Evolutionary conservation across 306 rosid species (phyloP).

Genomic region (Cucurbita maxima): DNA sequence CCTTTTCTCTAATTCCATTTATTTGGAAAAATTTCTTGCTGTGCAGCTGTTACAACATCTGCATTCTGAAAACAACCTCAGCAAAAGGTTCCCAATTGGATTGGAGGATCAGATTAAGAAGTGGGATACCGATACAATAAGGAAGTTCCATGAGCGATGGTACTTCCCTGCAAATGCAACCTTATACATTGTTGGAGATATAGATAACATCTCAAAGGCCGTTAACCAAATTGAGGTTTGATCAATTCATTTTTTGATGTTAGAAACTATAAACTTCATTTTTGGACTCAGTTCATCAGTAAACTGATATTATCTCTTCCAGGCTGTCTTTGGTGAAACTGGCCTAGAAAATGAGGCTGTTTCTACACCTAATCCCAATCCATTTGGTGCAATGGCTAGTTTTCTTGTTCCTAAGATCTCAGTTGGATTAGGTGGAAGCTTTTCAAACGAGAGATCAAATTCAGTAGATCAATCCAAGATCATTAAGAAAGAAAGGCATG

Average conservation of each 20-base stretch:
- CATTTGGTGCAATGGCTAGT: conserved; percentile 97
- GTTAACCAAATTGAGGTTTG: conserved; percentile 76
- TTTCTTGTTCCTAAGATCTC: conserved; percentile 94
- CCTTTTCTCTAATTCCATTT: conserved; percentile 9
- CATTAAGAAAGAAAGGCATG: conserved; percentile 58
- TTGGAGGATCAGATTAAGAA: conserved; percentile 94
- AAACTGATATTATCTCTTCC: conserved; percentile 16
- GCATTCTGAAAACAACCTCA: conserved; percentile 98
- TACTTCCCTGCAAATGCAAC: conserved; percentile 99
- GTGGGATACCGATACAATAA: conserved; percentile 94
- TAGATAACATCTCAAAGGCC: conserved; percentile 69
- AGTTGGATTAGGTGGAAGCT: conserved; percentile 63
- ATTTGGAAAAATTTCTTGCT: conserved; percentile 14
- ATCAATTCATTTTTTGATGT: conserved; percentile 9
- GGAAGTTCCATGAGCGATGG: conserved; percentile 99
- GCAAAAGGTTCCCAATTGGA: conserved; percentile 97
- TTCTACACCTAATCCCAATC: conserved; percentile 55
- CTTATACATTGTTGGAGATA: conserved; percentile 90
- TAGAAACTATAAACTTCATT: conserved; percentile 5
- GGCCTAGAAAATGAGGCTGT: conserved; percentile 54
- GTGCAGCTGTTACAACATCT: conserved; percentile 83
- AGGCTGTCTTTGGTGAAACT: conserved; percentile 81
- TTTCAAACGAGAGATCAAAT: conserved; percentile 51
- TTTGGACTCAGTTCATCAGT: conserved; percentile 14
- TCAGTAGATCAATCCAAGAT: conserved; percentile 55